Evolutionary conservation across 805 yeast genomes (phyloP).

Genomic region (Candida wancherniae): DNA sequence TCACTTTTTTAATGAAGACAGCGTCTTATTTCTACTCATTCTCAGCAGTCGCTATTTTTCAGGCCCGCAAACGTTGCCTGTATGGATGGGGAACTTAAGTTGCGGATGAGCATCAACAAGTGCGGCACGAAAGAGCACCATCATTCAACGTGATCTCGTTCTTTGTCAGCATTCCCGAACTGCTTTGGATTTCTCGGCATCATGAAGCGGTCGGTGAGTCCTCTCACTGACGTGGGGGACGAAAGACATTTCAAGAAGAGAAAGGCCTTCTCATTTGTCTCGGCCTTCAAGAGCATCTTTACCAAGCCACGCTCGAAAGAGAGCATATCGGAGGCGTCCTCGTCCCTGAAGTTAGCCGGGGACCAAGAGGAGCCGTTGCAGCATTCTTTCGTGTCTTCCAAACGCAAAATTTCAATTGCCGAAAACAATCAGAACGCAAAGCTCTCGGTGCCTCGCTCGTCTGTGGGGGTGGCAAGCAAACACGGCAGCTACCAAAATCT

Average conservation of each 20-base stretch:
- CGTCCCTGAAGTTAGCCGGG: no score
- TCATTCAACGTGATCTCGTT: no score
- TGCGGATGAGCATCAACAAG: background rate
- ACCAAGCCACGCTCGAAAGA: background rate
- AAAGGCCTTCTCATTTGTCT: conserved; percentile 9
- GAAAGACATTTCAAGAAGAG: conserved; percentile 10
- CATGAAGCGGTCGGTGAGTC: conserved; percentile 18
- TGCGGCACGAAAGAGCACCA: background rate
- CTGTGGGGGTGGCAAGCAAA: conserved; percentile 7
- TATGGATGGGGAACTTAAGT: background rate
- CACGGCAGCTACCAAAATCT: conserved; percentile 9
- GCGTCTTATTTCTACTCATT: no score
- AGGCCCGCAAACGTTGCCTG: background rate
- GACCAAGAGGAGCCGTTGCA: conserved; percentile 8
- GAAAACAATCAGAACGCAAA: conserved; percentile 9
- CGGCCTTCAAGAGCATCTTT: conserved; percentile 11
- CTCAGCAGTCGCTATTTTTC: no score
- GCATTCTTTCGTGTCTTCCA: conserved; percentile 10
- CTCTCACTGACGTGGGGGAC: conserved; percentile 7
- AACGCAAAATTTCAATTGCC: conserved; percentile 10
- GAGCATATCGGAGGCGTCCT: no score
- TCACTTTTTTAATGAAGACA: no score
- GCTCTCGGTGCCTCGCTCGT: conserved; percentile 12
- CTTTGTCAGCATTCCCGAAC: no score
- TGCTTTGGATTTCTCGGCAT: no score